A percentile compares a stretch with the other conserved stretches of the same genome.
Conservation (phyloP, 106 monocot genomes). For the Agapanthus africanus region DNA sequence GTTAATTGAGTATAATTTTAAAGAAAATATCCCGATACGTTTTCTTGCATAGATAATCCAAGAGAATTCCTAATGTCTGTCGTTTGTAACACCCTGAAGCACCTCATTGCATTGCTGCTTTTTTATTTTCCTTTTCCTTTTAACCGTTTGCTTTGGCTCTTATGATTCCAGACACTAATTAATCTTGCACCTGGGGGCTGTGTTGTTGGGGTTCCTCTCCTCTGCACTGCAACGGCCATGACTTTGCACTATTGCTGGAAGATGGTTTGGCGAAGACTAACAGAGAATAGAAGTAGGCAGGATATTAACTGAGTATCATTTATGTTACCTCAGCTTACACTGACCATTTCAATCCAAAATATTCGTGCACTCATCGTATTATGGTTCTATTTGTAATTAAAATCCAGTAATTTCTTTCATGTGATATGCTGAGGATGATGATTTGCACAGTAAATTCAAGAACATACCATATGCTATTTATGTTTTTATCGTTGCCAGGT, state of each 20-base stretch:
- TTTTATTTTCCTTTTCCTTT: not conserved
- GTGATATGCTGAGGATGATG: too few relatives aligned
- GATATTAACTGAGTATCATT: too few relatives aligned
- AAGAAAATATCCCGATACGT: too few relatives aligned
- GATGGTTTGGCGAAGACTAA: constrained; percentile 65
- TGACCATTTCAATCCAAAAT: too few relatives aligned
- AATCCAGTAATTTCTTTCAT: too few relatives aligned
- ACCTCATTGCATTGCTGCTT: not conserved
- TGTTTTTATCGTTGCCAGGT: too few relatives aligned
- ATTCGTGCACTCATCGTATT: too few relatives aligned
- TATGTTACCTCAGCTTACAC: too few relatives aligned
- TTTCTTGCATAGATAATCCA: not conserved
- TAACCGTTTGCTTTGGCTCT: not conserved
- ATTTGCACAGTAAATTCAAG: too few relatives aligned
- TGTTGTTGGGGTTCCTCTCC: constrained; percentile 48
- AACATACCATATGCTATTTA: too few relatives aligned
- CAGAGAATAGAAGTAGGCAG: constrained; percentile 21
- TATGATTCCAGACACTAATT: constrained; percentile 62
- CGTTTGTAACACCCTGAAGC: too few relatives aligned
- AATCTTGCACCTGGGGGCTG: constrained; percentile 78
- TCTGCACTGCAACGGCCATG: constrained; percentile 28
- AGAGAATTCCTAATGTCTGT: not conserved
- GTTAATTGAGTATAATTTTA: not conserved
- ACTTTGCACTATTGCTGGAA: constrained; percentile 76
- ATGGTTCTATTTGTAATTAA: too few relatives aligned